Percentiles rank a stretch among this genome's conserved stretches.
These are phyloP conservation scores for Wakefieldia striispora DNA, from an alignment of 768 basidiomycete genomes.

Conservation along the genomic window DNA sequence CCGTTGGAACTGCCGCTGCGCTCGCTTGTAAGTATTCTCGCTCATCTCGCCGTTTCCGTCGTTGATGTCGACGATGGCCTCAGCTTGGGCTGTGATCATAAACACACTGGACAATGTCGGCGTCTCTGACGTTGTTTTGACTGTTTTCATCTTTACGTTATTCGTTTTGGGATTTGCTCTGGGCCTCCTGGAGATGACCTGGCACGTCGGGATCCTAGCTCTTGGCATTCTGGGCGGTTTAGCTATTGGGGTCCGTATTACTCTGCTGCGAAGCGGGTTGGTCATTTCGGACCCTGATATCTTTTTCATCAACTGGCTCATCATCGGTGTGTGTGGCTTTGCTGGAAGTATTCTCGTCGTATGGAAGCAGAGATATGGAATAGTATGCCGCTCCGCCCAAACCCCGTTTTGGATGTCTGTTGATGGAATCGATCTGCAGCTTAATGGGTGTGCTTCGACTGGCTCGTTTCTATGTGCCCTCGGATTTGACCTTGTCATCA, in stretches of 20 bases:
- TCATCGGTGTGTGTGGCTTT: conserved; percentile 46
- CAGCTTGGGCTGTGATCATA: conserved; percentile 64
- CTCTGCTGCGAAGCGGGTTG: conserved; percentile 49
- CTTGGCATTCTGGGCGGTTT: conserved; percentile 56
- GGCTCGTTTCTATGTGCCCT: conserved; percentile 61
- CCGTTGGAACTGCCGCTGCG: conserved; percentile 48
- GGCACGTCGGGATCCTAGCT: conserved; percentile 43
- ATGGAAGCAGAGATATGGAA: conserved; percentile 44
- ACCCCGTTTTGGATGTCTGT: background rate
- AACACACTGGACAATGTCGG: conserved; percentile 51
- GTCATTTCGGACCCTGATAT: conserved; percentile 37
- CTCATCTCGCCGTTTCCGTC: background rate
- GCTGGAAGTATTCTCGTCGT: conserved; percentile 42
- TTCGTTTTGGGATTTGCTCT: conserved; percentile 51
- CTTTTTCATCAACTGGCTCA: conserved; percentile 51
- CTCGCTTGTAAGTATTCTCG: conserved; percentile 40
- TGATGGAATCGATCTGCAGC: conserved; percentile 27
- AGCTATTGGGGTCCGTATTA: conserved; percentile 53
- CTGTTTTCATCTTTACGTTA: conserved; percentile 45
- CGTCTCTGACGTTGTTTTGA: conserved; percentile 51
- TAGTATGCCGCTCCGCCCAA: conserved; percentile 39
- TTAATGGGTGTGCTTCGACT: conserved; percentile 50
- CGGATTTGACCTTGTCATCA: conserved; percentile 53
- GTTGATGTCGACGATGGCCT: background rate
- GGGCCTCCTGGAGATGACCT: conserved; percentile 53